Conservation (phyloP, 2,329 filamentous ascomycete species). For the Geoglossum cookeanum region DNA sequence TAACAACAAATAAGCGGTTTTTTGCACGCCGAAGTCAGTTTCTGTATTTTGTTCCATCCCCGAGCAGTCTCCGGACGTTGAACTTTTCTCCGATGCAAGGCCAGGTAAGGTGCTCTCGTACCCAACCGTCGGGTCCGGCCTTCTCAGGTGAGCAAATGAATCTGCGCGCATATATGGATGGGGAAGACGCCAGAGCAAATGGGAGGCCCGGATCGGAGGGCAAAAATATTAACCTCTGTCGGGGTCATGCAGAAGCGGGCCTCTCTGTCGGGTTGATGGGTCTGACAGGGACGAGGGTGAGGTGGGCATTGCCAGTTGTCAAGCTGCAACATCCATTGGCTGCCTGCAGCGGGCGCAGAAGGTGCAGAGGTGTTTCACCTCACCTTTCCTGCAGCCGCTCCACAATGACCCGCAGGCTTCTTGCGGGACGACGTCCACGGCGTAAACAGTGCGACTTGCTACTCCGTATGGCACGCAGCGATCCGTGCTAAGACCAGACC, state of each 20-base stretch:
- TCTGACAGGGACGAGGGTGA: neutral
- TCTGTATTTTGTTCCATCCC: neutral
- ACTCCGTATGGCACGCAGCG: too few species aligned
- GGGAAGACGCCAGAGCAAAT: neutral
- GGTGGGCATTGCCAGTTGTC: neutral
- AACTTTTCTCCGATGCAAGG: conserved; percentile 9
- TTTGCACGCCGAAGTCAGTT: neutral
- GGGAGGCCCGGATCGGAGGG: neutral
- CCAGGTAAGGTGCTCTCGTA: conserved; percentile 5
- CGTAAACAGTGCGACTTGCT: neutral
- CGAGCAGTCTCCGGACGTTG: conserved; percentile 1
- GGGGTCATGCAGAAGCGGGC: neutral
- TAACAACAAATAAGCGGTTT: neutral
- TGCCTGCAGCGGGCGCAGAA: neutral
- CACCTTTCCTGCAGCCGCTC: neutral
- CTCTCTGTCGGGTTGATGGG: neutral
- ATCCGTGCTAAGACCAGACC: too few species aligned
- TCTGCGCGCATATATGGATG: conserved; percentile 5
- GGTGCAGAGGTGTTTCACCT: neutral
- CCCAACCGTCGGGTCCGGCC: conserved; percentile 7
- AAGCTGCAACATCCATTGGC: neutral
- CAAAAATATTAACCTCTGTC: neutral
- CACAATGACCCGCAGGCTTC: neutral
- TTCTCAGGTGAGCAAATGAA: conserved; percentile 10
- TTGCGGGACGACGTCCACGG: neutral